Evolutionary conservation across 768 basidiomycete species (phyloP).

Genomic region (Paxillus involutus): DNA sequence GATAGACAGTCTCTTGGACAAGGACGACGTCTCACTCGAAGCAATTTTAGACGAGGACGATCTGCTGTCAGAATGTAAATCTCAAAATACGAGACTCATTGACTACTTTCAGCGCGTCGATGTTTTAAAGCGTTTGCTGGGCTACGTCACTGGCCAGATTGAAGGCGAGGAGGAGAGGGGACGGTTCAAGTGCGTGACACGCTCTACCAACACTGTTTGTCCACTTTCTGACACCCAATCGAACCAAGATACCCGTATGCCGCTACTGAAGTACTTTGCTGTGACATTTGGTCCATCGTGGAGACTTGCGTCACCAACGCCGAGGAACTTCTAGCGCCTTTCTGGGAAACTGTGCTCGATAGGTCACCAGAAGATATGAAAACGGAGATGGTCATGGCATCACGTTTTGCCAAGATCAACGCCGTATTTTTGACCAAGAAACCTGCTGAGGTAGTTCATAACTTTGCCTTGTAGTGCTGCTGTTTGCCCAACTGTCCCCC

Average conservation of each 20-base stretch:
- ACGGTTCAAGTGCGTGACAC: constrained; percentile 70
- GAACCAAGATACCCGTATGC: constrained; percentile 80
- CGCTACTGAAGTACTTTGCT: constrained; percentile 92
- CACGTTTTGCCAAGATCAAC: constrained; percentile 94
- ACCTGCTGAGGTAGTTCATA: constrained; percentile 73
- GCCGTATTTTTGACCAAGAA: constrained; percentile 85
- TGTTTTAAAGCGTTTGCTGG: constrained; percentile 76
- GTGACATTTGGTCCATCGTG: constrained; percentile 93
- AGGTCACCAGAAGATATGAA: constrained; percentile 84
- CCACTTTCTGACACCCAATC: constrained; percentile 7
- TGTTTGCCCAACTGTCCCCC: constrained; percentile 16
- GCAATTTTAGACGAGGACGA: constrained; percentile 93
- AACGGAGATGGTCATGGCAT: constrained; percentile 81
- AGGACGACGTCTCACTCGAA: constrained; percentile 87
- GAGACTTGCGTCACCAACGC: constrained; percentile 80
- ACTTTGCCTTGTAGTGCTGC: constrained; percentile 18
- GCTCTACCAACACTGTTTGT: background rate
- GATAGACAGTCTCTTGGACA: constrained; percentile 88
- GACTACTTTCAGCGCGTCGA: constrained; percentile 85
- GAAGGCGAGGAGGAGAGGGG: constrained; percentile 79
- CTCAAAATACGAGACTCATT: constrained; percentile 86
- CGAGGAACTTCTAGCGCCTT: constrained; percentile 73
- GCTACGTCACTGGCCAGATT: constrained; percentile 85
- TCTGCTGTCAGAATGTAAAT: constrained; percentile 92
- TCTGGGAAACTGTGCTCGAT: constrained; percentile 90